Evolutionary conservation across 805 yeast genomes (phyloP).

Genomic region (Yarrowia alimentaria): DNA sequence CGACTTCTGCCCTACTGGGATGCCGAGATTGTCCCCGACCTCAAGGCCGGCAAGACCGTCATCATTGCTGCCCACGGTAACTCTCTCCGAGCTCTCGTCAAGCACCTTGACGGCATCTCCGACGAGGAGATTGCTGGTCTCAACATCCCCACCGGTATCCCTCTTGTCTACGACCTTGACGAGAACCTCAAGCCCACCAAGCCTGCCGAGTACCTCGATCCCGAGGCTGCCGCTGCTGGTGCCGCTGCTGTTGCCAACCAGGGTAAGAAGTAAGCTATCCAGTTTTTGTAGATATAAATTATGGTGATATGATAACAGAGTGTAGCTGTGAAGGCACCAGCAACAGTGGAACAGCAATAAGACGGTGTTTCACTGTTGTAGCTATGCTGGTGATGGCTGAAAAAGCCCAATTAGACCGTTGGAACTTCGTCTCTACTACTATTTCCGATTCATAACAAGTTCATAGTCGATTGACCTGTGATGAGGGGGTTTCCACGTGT

Average conservation of each 20-base stretch:
- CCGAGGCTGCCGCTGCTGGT: constrained; percentile 99
- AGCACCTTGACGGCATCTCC: constrained; percentile 90
- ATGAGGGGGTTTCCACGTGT: no score
- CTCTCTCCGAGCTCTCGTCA: constrained; percentile 94
- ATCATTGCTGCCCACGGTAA: constrained; percentile 96
- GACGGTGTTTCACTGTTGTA: no score
- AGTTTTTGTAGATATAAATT: background rate
- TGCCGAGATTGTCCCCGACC: constrained; percentile 81
- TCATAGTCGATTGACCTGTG: no score
- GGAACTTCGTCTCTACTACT: no score
- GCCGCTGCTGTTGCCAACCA: constrained; percentile 99
- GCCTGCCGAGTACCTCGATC: constrained; percentile 95
- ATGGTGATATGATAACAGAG: no score
- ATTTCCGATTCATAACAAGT: no score
- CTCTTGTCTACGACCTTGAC: constrained; percentile 94
- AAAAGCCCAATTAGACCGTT: no score
- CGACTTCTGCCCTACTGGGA: constrained; percentile 97
- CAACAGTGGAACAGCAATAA: no score
- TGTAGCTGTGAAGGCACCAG: no score
- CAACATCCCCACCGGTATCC: constrained; percentile 98
- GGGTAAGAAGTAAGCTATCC: constrained; percentile 66
- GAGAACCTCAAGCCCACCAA: constrained; percentile 81
- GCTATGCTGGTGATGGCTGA: no score
- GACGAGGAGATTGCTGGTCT: constrained; percentile 89
- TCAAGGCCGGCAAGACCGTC: constrained; percentile 84